Evolutionary conservation across 2,329 filamentous ascomycete genomes (phyloP), one percentile per base, ranked within the genome.

Genomic region (Fusarium metavorans): DNA sequence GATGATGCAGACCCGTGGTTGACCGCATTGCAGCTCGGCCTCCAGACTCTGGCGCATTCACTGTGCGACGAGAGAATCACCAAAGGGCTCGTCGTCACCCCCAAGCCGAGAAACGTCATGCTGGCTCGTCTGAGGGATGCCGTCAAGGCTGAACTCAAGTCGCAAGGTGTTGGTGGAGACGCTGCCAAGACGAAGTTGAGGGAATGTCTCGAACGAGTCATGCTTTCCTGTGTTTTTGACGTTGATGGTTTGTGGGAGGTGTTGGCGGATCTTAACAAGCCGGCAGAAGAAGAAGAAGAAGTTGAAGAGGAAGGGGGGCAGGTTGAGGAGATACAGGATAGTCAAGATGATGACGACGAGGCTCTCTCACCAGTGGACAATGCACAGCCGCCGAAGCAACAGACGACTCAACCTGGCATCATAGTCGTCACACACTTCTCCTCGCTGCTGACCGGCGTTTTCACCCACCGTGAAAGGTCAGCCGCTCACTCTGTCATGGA

Each of bases 231-330:
- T 27, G 85, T 92, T 1, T 92, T 92, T 73, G 89, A 91, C 68
- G 74, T 90, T 13, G 85, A 90, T 54, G 90, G 90, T 0, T 74
- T 92, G 20, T 87, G 84, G 84, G 89, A 92, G 77, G 89, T 89
- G 1, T 75, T 92, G 37, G 80, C 78, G 2, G 90, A 92, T 74
- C 73, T 90, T 39, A 84, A 86, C 30, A 70, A 68, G 41, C 79
- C 72, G 3, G 82, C 83, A 30, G 83, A 85, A 32, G 84, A 83
- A 30, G 83, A 85, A 32, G 84, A 83, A 32, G 84, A 83, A 9
- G 77, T 25, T 2, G 25, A 64, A 39, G 54, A 41, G n/a, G 25
- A 52, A n/a, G 59, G 35, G 11, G 35, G 50, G 18, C 64, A 66
- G 13, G 45, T 71, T 16, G 69, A 76, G 0, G 82, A 83, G 75